Conservation (phyloP, 257 asterid species). For the Thymus quinquecostatus region DNA sequence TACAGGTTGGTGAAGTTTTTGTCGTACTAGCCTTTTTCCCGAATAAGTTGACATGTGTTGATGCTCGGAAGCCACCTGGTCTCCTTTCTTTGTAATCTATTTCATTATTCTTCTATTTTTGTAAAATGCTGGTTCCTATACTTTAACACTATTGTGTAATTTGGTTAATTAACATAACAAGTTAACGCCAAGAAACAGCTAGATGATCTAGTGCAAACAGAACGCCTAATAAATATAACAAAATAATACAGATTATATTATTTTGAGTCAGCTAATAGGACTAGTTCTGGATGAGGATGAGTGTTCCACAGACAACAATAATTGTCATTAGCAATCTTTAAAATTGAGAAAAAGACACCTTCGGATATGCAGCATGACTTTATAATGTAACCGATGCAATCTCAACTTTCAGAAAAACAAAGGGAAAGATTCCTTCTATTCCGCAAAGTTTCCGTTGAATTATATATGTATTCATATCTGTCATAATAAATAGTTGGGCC, state of each 20-base stretch:
- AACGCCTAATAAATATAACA: background rate
- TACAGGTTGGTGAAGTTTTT: slow-evolving; percentile 23
- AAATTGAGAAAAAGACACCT: slow-evolving; percentile 5
- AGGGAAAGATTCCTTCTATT: background rate
- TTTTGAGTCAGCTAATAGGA: slow-evolving; percentile 16
- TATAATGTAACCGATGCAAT: slow-evolving; percentile 6
- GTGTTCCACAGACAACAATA: background rate
- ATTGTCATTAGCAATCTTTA: background rate
- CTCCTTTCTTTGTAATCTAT: slow-evolving; percentile 1
- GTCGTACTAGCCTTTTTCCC: background rate
- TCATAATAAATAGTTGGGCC: background rate
- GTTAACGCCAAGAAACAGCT: background rate
- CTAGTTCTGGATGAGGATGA: background rate
- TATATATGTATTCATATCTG: background rate
- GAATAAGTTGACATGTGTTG: slow-evolving; percentile 13
- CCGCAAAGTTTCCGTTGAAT: background rate
- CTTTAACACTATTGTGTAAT: background rate
- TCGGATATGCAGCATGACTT: background rate
- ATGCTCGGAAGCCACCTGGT: slow-evolving; percentile 29
- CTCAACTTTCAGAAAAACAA: background rate
- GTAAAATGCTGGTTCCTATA: background rate
- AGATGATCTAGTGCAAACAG: background rate
- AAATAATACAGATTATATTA: background rate
- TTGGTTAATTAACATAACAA: background rate
- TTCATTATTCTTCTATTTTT: background rate